phyloP scores from a whole-genome alignment of 106 monocot species.

The Posidonia australis region DNA sequence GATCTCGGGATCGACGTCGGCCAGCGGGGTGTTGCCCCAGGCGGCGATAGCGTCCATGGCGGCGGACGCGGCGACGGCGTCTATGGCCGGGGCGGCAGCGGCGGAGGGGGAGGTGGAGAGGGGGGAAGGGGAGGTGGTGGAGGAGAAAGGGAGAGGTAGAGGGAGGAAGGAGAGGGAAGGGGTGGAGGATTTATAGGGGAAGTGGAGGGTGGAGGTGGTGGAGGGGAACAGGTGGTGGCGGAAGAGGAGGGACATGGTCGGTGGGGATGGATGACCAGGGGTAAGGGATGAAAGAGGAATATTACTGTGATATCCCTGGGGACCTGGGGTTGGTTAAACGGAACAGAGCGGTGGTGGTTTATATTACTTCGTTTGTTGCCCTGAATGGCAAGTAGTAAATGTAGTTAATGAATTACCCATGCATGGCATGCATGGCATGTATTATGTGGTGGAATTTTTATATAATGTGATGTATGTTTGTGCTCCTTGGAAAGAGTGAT shows the following conservation, averaged over 20 bases:
- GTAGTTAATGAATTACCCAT: too few species aligned
- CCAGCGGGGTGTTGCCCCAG: conserved; percentile 49
- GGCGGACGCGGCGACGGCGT: not conserved
- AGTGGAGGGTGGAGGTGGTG: not conserved
- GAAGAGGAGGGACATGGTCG: not conserved
- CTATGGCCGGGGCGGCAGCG: not conserved
- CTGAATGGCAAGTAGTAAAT: too few species aligned
- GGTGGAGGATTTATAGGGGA: not conserved
- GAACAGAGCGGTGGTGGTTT: too few species aligned
- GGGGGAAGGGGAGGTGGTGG: not conserved
- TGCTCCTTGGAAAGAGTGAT: too few species aligned
- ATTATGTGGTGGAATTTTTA: too few species aligned
- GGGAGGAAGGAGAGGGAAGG: not conserved
- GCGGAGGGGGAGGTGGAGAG: not conserved
- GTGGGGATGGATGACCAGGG: too few species aligned
- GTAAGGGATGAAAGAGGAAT: too few species aligned
- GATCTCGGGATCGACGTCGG: conserved; percentile 34
- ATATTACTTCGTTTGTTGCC: too few species aligned
- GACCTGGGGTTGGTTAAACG: too few species aligned
- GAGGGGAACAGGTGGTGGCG: not conserved
- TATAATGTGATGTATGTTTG: too few species aligned
- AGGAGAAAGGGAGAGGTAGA: not conserved
- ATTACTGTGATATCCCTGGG: too few species aligned
- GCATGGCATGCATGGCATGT: too few species aligned
- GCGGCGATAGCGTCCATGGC: conserved; percentile 43